Base-by-base conservation (phyloP, 2,329 filamentous ascomycete genomes). In the Alternaria hordeiaustralica region DNA sequence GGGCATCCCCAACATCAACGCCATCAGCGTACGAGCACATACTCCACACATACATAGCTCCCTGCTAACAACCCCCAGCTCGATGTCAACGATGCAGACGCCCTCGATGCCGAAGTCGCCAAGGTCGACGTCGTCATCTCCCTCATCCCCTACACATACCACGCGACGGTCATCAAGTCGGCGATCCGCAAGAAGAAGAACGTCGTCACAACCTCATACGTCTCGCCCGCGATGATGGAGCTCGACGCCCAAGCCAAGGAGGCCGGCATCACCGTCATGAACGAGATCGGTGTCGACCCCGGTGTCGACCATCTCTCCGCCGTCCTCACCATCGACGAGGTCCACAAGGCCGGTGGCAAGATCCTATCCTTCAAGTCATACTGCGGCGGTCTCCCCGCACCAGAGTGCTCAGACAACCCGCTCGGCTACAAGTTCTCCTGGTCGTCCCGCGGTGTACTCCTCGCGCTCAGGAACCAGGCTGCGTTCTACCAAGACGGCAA, bases 191-290 rank as follows among this genome's bases (percentile, higher is more conserved):
- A 90, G 76, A 97, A 97, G 92, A 97, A 95, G 87, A 85, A 98
- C 84, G 94, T 98, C 65, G 94, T 98, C 77, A 97, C 95, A 63
- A 97, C 95, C 28, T 93, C 89, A 70, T 98, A 98, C 79, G 92
- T 97, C 71, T 96, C 92, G 5, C 93, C 93, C 4, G 92, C 93
- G 69, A 97, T 97, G 94, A 82, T 90, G 83, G 95, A 94, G 84
- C 89, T 98, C 55, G 91, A 97, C 75, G 85, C 89, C 74, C 85
- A 91, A 73, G 89, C 87, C 80, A 97, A 97, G 87, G 92, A 91
- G 67, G 95, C 95, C 18, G 94, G 94, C 65, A 97, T 97, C 79
- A 97, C 93, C 11, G 94, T 97, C 78, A 94, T 97, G 92, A 97
- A 98, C 83, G 95, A 98, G 72, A 79, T 80, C 57, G 75, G 74